These are phyloP conservation scores for Gaertneriomyces sp. DNA, from an alignment of 192 early-diverging fungal genomes.

Conservation along the genomic window DNA sequence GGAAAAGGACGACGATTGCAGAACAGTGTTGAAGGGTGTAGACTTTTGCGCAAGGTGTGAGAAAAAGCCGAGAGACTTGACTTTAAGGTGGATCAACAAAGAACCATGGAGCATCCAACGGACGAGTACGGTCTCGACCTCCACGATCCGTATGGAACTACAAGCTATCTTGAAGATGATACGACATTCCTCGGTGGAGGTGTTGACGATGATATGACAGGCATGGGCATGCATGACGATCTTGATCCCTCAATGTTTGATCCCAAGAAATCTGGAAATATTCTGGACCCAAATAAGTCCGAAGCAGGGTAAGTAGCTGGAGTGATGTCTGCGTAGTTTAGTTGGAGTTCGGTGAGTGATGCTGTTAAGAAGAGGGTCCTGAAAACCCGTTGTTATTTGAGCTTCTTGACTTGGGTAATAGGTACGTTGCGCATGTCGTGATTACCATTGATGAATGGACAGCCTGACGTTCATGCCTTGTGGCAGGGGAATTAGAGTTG, in stretches of 20 bases:
- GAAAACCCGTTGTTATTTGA: no score
- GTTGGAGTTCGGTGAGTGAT: not conserved
- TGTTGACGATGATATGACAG: constrained; percentile 8
- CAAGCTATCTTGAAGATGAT: constrained; percentile 15
- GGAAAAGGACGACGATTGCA: no score
- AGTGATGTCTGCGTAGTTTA: not conserved
- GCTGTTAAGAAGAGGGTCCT: not conserved
- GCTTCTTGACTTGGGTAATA: no score
- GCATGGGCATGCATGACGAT: constrained; percentile 3
- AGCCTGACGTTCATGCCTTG: no score
- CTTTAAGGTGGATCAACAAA: not conserved
- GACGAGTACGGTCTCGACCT: constrained; percentile 23
- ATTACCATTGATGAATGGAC: no score
- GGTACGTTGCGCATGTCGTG: no score
- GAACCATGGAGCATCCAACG: constrained; percentile 6
- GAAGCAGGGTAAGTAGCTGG: constrained; percentile 33
- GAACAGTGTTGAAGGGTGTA: no score
- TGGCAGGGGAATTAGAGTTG: no score
- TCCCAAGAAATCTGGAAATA: constrained; percentile 12
- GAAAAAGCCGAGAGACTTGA: no score
- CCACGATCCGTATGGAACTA: constrained; percentile 16
- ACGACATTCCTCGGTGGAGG: constrained; percentile 17
- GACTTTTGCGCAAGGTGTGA: no score
- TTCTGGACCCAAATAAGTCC: constrained; percentile 32
- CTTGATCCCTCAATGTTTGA: constrained; percentile 5